Evolutionary conservation across 345 rosid genomes (phyloP).

Genomic region (Nephelium lappaceum): DNA sequence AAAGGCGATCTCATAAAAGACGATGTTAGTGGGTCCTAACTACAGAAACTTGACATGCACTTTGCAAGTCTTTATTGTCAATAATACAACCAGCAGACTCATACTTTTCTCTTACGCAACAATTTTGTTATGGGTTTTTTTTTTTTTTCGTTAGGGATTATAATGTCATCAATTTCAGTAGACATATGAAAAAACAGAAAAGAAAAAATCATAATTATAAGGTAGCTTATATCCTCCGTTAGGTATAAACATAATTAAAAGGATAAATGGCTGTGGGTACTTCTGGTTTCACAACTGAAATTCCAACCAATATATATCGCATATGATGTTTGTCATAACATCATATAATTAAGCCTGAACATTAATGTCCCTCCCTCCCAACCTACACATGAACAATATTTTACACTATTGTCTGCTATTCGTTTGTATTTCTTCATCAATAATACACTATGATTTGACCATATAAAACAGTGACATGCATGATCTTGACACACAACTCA

Average conservation of each 20-base stretch:
- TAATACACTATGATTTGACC: not conserved
- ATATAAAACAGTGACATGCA: not conserved
- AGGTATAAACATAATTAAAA: not conserved
- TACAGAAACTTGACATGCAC: not conserved
- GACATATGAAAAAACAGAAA: not conserved
- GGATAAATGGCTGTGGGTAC: not conserved
- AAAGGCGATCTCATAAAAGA: not conserved
- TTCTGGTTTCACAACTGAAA: not conserved
- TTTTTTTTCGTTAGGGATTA: not conserved
- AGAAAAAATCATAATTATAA: too few species aligned
- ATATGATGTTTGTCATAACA: not conserved
- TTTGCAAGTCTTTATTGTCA: not conserved
- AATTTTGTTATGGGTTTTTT: not conserved
- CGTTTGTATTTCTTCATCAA: not conserved
- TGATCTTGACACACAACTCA: not conserved
- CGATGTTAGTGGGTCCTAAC: not conserved
- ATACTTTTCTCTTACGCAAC: not conserved
- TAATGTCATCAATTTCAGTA: not conserved
- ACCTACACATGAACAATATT: not conserved
- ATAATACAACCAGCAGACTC: not conserved
- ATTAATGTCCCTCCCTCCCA: not conserved
- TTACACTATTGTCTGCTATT: not conserved
- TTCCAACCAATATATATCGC: not conserved
- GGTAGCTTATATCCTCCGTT: not conserved
- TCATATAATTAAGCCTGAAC: not conserved